Evolutionary conservation across 345 rosid species (phyloP), one percentile per base, ranked within the genome.

Genomic region (Mallotus nudiflorus): DNA sequence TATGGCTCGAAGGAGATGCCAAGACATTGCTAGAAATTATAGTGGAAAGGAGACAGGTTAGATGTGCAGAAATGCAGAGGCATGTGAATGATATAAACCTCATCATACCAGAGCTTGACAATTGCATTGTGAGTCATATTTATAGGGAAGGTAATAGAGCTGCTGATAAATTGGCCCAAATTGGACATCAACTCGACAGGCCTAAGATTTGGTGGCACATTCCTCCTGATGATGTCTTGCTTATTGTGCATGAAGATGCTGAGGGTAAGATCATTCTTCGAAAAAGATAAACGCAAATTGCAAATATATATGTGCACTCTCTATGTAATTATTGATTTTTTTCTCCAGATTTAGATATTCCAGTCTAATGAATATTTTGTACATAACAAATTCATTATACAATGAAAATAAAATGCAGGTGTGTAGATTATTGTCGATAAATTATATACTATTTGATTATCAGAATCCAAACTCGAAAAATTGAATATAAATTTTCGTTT

Each of bases 1-100:
- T 91, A 7, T 93, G 98, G 96, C 88, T 91, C 0, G 97, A 93
- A 81, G 96, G 98, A 5, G 97, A 93, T 53, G 87, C 86, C 28
- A 86, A 87, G 74, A 64, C 85, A 60, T 76, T 89, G 70, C 76
- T 93, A 27, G 97, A 91, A 29, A 80, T 86, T 51, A 77, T 89
- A 29, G 62, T 71, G 70, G 72, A 78, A 63, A 81, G 74, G 70
- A 85, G 86, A 64, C 66, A 52, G 62, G 84, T 87, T 60, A 90
- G 68, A 75, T 81, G 89, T 56, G 77, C 73, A 39, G 82, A 86
- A 60, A 65, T 83, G 37, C 83, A 67, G 18, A 84, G 71, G 57
- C 84, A 83, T 51, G 72, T 83, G 31, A 62, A 76, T 16, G 75
- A 81, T 37, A 88, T 91, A 57, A 81, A 83, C 60, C 66, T 76